These are phyloP conservation scores for sunflower (Helianthus annuus) DNA, from an alignment of 129 eudicot genomes.

Conservation along the genomic window HanXRQr2.0-SUNRISE NC_035443.2:128661433-128661932, in stretches of 20 bases:
- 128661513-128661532: slow-evolving; percentile 65
- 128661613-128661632: slow-evolving; percentile 64
- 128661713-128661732: slow-evolving; percentile 63
- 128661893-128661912: slow-evolving; percentile 81
- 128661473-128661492: slow-evolving; percentile 84
- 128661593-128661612: slow-evolving; percentile 68
- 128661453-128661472: slow-evolving; percentile 79
- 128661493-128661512: slow-evolving; percentile 52
- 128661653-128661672: slow-evolving; percentile 43
- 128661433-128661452: slow-evolving; percentile 44
- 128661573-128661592: slow-evolving; percentile 73
- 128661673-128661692: slow-evolving; percentile 66
- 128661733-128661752: slow-evolving; percentile 62
- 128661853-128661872: slow-evolving; percentile 69
- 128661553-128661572: slow-evolving; percentile 56
- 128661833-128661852: slow-evolving; percentile 65
- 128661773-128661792: slow-evolving; percentile 57
- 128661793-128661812: slow-evolving; percentile 64
- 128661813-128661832: slow-evolving; percentile 89
- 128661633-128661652: slow-evolving; percentile 42
- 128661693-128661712: slow-evolving; percentile 67
- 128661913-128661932: slow-evolving; percentile 78
- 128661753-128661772: slow-evolving; percentile 70
- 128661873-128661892: slow-evolving; percentile 62
- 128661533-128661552: slow-evolving; percentile 52